Evolutionary conservation across 371 early-diverging fungal genomes (phyloP).

Genomic region (Haplosporangium sp.): DNA sequence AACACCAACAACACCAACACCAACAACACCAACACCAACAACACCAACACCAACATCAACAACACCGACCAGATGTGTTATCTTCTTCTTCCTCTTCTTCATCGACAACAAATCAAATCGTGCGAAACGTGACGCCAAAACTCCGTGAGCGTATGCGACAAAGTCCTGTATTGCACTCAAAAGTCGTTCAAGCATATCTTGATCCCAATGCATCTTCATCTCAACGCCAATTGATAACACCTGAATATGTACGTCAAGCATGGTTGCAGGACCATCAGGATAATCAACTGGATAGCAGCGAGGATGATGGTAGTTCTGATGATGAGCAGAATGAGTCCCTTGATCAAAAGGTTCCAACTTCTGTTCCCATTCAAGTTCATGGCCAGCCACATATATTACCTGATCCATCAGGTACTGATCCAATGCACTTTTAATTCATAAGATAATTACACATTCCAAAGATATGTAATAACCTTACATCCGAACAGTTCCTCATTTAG

Average conservation of each 20-base stretch:
- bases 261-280: slow-evolving; percentile 50
- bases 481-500: not conserved
- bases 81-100: slow-evolving; percentile 9
- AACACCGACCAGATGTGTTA: no score
- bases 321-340: slow-evolving; percentile 2
- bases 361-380: slow-evolving; percentile 1
- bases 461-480: not conserved
- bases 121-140: slow-evolving; percentile 26
- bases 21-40: slow-evolving; percentile 22
- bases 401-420: slow-evolving; percentile 15
- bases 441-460: not conserved
- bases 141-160: slow-evolving; percentile 53
- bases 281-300: slow-evolving; percentile 41
- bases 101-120: slow-evolving; percentile 9
- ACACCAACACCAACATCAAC: not conserved
- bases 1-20: no score
- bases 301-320: slow-evolving; percentile 26
- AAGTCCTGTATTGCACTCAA: slow-evolving; percentile 39
- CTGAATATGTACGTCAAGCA: slow-evolving; percentile 36
- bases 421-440: not conserved
- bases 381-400: not conserved
- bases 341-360: not conserved
- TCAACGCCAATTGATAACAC: slow-evolving; percentile 19
- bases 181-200: slow-evolving; percentile 48
- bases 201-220: slow-evolving; percentile 25